Evolutionary conservation across 2,329 filamentous ascomycete species (phyloP), one percentile per base, ranked within the genome.

Genomic region (Colletotrichum godetiae): DNA sequence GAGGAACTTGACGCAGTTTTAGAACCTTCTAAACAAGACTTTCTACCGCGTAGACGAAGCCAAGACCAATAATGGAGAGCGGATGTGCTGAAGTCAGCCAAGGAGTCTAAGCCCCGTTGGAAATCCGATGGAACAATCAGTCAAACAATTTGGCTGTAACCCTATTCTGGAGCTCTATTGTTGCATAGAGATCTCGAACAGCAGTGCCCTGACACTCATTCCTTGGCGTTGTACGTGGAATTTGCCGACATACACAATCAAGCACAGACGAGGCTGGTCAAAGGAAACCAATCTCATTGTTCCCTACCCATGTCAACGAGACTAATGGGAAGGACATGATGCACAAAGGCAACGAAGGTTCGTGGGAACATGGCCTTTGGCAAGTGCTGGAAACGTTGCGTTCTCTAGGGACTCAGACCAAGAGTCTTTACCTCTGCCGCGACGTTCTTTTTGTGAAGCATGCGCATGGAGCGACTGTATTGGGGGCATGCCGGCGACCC

Each of bases 301-400:
- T 12, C 35, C 22, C 10, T 56, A 49, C 37, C 27, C 42, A 10
- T 53, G 10, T 33, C 35, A 29, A 29, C 12, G 37, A 55, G 31
- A 13, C 27, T 15, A 13, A n/a, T 12, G 31, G 31, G 15, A 49
- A 33, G 22, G 31, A 63, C 31, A 19, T 37, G 53, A 29, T 31
- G 31, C 62, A 72, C 65, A 68, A 68, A 72, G 65, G 24, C 24
- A 4, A 46, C 35, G 27, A 59, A 33, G 35, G 58, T 31, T n/a
- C 58, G 35, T 56, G 69, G 59, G 7, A 19, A 7, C 31, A 6
- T 33, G 15, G 19, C 49, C 35, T 56, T 24, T 52, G 15, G 24
- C 42, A 24, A 24, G 27, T 4, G 19, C 55, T 35, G 42, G 65
- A 73, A 73, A 42, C 59, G 27, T 42, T 35, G 19, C 31, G 13